Percentiles rank a stretch among this genome's conserved stretches.
phyloP scores from a whole-genome alignment of 2,329 filamentous ascomycete species.

The Cylindrodendrum hubeiense region DNA sequence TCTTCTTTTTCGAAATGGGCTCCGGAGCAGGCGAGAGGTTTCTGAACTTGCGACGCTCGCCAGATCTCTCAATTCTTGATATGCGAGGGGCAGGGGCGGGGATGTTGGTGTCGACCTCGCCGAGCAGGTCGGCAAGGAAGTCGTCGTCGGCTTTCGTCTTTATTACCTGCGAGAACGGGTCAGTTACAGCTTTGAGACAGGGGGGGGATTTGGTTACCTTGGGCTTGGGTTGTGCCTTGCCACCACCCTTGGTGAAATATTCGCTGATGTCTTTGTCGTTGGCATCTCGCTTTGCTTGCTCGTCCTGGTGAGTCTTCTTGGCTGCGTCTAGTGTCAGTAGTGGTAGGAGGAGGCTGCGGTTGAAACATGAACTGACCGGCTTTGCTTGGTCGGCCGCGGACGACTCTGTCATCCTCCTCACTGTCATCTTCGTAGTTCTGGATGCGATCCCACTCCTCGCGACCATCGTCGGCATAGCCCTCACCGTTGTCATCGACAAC shows the following conservation, averaged over 20 bases:
- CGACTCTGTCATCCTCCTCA: slow-evolving; percentile 60
- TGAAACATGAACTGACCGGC: slow-evolving; percentile 54
- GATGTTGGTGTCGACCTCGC: slow-evolving; percentile 86
- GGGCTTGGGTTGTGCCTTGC: slow-evolving; percentile 76
- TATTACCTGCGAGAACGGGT: slow-evolving; percentile 64
- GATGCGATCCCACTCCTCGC: slow-evolving; percentile 91
- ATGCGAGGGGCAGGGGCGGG: slow-evolving; percentile 65
- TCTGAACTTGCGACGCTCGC: slow-evolving; percentile 82
- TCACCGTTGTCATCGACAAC: slow-evolving; percentile 98
- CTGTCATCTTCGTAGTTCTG: slow-evolving; percentile 79
- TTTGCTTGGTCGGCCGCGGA: slow-evolving; percentile 64
- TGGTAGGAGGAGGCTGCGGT: neutral
- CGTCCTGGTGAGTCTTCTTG: slow-evolving; percentile 90
- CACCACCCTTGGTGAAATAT: slow-evolving; percentile 87
- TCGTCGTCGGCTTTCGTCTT: slow-evolving; percentile 90
- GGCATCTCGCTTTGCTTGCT: slow-evolving; percentile 85
- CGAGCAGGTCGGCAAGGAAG: slow-evolving; percentile 87
- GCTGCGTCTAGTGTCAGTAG: slow-evolving; percentile 58
- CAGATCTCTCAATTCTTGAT: slow-evolving; percentile 76
- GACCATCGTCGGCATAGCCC: slow-evolving; percentile 95
- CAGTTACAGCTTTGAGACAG: neutral
- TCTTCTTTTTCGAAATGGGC: slow-evolving; percentile 68
- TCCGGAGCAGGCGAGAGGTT: slow-evolving; percentile 80
- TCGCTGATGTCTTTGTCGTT: slow-evolving; percentile 93
- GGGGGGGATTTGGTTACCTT: slow-evolving; percentile 70